Evolutionary conservation across 1,139 yeast species (phyloP), one percentile per base, ranked within the genome.

Genomic region (Candida frijolesensis): DNA sequence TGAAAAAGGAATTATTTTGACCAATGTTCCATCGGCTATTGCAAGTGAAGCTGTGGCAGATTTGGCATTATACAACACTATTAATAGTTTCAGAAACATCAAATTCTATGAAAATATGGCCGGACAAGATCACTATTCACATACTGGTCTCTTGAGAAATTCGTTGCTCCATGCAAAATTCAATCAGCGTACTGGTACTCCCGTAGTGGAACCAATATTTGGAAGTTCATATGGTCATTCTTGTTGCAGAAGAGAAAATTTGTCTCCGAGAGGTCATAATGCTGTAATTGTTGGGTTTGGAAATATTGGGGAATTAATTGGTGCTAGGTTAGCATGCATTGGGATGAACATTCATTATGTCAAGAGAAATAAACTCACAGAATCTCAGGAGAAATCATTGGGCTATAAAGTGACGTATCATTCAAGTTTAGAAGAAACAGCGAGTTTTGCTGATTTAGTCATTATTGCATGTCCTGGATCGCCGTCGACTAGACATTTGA

Each of bases 261-360:
- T 59, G 33, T 78, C 82, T 14, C 91, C 91, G 8, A 66, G 70
- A 6, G 84, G 83, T 42, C 87, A 84, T 59, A 70, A 72, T 33
- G 92, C 77, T 1, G 84, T 88, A 4, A 78, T 89, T 42, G 81
- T 87, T 2, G 96, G 96, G 0, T 85, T 89, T 60, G 96, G 96
- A 1, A 76, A 82, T 40, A 89, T 89, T 59, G 96, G 96, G 5
- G 77, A 77, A 61, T 74, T 78, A 35, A 81, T 87, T 48, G 96
- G 85, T 2, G 64, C 68, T 45, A 74, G 87, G 57, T 73, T 88
- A 56, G 54, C 71, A 32, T 71, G 71, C 9, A 69, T 89, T 42
- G 92, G 91, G 6, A 85, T 89, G 91, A 68, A 80, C 18, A 75
- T 88, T 32, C 79, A 79, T 57, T 87, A 86, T 60, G 78, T 80